Evolutionary conservation across 345 rosid genomes (phyloP), one percentile per base, ranked within the genome.

Genomic region (Lepidium sativum): DNA sequence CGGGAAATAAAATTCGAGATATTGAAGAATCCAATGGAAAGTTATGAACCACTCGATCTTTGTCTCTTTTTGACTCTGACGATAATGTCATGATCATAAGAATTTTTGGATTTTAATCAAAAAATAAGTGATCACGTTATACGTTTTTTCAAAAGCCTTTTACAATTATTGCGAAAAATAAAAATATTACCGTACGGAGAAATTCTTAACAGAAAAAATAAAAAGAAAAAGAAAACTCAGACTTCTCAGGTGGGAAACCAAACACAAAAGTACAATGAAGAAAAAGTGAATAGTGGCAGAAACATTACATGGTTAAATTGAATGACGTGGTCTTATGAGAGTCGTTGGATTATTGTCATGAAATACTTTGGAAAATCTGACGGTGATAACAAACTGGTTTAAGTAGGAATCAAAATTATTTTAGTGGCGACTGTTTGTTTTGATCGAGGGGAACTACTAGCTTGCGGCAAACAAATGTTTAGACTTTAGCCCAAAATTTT

Each of bases 201-300:
- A 56, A 64, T 25, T 56, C 29, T 25, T 55, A 8, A 20, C 52
- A 15, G 47, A 14, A 23, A 60, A 50, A 63, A 61, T 48, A 65
- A 39, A 68, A 68, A 51, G 17, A 63, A 54, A 20, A n/a, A n/a
- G n/a, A 45, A 65, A 72, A 65, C 71, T 72, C 55, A 59, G 76
- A 72, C 71, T 65, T 65, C 76, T 65, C 76, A 72, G 71, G 76
- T 65, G 76, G 29, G 71, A 65, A 72, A 65, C 71, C 61, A 66
- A 72, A 72, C 76, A 71, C 59, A 71, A 48, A 56, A 63, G 54
- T 55, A 45, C 67, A 47, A 27, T 14, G 35, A 31, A 35, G 43
- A 16, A 34, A 62, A 56, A n/a, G n/a, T n/a, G n/a, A n/a, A n/a
- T n/a, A n/a, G n/a, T n/a, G n/a, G n/a, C n/a, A n/a, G n/a, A n/a